Base-by-base conservation (phyloP, 108 stramenopile genomes). In the Pseudonitzschia pungens region DNA sequence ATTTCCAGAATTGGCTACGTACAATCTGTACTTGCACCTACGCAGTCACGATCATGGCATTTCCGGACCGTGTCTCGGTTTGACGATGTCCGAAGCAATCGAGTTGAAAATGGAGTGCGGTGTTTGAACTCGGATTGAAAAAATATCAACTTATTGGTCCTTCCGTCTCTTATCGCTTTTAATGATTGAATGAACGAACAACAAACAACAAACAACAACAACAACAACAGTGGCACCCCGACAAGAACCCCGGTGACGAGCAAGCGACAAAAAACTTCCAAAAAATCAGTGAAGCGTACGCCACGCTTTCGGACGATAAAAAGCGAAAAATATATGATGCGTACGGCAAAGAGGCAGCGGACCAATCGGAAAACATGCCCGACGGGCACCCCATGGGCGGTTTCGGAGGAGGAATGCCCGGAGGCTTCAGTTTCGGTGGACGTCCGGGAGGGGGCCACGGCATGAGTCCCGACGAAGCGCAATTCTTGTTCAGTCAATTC, bases 241-340 rank as follows among this genome's bases (percentile, higher is more conserved):
- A 94, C 68, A 94, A 94, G 64, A 94, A 94, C 70, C 91, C 89
- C 0, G 91, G 84, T 40, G 83, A 87, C 66, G 87, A 92, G 69
- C 76, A 92, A 73, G 93, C 93, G 9, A 94, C 93, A 0, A 80
- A 86, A 50, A 94, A 94, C 58, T 94, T 94, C 70, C 93, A 94
- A 77, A 94, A 94, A 59, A 87, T 94, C 5, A 84, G 83, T 27
- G 93, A 94, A 70, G 93, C 93, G 0, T 94, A 89, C 73, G 91
- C 93, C 9, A 81, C 82, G 28, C 70, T 94, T 1, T 88, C 88
- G 2, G 93, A 94, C 64, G 63, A 80, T 16, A 89, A 92, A 75
- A 94, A 94, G 58, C 77, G 93, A 78, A 76, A 91, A 79, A 81
- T 94, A 53, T 94, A 92, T 63, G 93, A 94, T 83, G 81, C 80